Base-by-base conservation (phyloP, 768 basidiomycete species). In the Chlorophyllum brunneum region DNA sequence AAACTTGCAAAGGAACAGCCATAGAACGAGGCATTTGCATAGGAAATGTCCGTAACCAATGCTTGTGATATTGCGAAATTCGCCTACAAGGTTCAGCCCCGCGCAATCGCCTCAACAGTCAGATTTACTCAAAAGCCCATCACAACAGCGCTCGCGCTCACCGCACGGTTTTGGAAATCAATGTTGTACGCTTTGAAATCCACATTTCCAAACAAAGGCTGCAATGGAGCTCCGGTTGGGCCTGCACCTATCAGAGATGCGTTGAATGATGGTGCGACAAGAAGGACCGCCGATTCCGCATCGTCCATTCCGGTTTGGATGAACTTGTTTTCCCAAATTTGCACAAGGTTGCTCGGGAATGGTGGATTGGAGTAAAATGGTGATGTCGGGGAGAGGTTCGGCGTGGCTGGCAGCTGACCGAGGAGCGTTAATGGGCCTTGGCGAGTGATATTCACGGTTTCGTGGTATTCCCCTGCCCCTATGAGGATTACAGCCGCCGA, bases 161-260 rank as follows among this genome's bases (percentile, higher is more conserved):
- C 83, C n/a, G 83, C 83, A 54, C 78, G 70, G 56, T 86, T 87
- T 49, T 82, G 73, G 51, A 85, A 81, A 60, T 85, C 76, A 54
- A 86, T 78, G 56, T 86, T 85, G 55, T 86, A 85, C 7, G 75
- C 79, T 57, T 70, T 82, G 67, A 86, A 85, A 58, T 87, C 76
- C 20, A 62, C 55, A 54, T 69, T 81, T 0, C 84, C 84, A 47
- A 80, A 81, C 9, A 68, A 60, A 3, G 72, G 70, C 55, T 81
- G 74, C 1, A 71, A 63, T 15, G 76, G 81, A 0, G 81, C 82
- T 1, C 82, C 82, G 5, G 74, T 78, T 1, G 81, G 74, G 1
- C 83, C 83, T 1, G 80, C 75, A 2, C 83, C 82, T 40, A 83
- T 82, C 39, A 83, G 64, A 27, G 81, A 78, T 0, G 76, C 82